Conservation (phyloP, 495 filamentous ascomycete genomes). For the Lepraria neglecta region DNA sequence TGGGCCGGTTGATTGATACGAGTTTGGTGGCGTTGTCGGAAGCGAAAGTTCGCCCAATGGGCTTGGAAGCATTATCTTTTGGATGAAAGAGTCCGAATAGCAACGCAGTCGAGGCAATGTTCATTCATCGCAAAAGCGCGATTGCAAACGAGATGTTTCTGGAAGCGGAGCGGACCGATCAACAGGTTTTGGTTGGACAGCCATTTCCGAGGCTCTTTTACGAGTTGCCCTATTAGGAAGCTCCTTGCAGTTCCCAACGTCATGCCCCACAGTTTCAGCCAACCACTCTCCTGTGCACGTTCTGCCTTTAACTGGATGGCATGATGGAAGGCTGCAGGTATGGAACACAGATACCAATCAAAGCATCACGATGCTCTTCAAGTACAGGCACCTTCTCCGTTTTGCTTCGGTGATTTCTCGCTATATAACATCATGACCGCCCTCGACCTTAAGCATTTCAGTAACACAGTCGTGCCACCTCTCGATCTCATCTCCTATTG, state of each 20-base stretch:
- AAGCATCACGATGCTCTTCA: neutral
- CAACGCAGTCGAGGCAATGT: too few relatives aligned
- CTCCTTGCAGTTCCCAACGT: neutral
- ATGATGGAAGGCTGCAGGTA: neutral
- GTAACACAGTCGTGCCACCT: neutral
- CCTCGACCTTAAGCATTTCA: too few relatives aligned
- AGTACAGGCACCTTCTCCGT: neutral
- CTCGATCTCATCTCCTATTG: neutral
- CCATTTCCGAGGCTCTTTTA: neutral
- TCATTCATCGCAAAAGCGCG: neutral
- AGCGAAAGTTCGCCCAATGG: neutral
- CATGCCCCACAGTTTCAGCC: neutral
- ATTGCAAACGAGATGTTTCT: neutral
- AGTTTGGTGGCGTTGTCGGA: neutral
- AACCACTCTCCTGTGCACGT: neutral
- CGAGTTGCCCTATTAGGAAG: slow-evolving; percentile 6
- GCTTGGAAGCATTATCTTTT: neutral
- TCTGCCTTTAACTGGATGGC: too few relatives aligned
- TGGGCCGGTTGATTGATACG: slow-evolving; percentile 4
- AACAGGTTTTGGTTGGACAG: neutral
- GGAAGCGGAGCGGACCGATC: neutral
- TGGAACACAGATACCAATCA: neutral
- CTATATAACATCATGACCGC: neutral
- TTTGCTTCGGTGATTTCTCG: neutral
- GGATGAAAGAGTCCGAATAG: neutral